phyloP scores from a whole-genome alignment of 1,284 basidiomycete genomes.

The Baeospora myosura region DNA sequence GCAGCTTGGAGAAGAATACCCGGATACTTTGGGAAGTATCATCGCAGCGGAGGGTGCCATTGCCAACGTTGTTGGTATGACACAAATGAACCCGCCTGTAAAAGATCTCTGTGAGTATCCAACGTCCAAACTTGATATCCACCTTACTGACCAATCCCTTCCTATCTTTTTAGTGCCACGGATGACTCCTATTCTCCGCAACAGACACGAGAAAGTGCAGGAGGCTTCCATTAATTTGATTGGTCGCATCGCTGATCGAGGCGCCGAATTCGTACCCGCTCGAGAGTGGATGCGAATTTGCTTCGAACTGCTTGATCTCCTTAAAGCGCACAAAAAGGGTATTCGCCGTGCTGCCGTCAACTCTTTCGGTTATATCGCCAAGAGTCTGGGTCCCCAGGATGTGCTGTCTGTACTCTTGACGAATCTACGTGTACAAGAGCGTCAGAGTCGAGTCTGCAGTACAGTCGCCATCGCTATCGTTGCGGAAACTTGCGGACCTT shows the following conservation, averaged over 20 bases:
- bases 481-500: constrained; percentile 96
- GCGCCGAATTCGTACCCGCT: constrained; percentile 96
- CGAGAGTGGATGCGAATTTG: constrained; percentile 99
- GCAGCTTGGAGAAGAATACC: constrained; percentile 98
- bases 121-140: constrained; percentile 6
- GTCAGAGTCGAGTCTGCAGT: constrained; percentile 97
- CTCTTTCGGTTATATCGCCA: constrained; percentile 99
- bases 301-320: constrained; percentile 93
- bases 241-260: constrained; percentile 98
- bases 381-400: constrained; percentile 98
- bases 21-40: constrained; percentile 96
- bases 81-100: constrained; percentile 99
- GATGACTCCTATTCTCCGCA: constrained; percentile 98
- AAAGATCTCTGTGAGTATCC: constrained; percentile 84
- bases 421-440: constrained; percentile 96
- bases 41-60: constrained; percentile 98
- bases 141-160: constrained; percentile 12
- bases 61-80: constrained; percentile 99
- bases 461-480: constrained; percentile 98
- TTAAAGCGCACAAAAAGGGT: constrained; percentile 99
- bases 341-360: constrained; percentile 98
- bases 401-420: constrained; percentile 94
- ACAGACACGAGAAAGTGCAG: constrained; percentile 99
- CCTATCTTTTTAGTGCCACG: constrained; percentile 77
- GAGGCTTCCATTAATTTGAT: constrained; percentile 99